phyloP scores from a whole-genome alignment of 306 rosid genomes.

The Aeschynomene evenia region DNA sequence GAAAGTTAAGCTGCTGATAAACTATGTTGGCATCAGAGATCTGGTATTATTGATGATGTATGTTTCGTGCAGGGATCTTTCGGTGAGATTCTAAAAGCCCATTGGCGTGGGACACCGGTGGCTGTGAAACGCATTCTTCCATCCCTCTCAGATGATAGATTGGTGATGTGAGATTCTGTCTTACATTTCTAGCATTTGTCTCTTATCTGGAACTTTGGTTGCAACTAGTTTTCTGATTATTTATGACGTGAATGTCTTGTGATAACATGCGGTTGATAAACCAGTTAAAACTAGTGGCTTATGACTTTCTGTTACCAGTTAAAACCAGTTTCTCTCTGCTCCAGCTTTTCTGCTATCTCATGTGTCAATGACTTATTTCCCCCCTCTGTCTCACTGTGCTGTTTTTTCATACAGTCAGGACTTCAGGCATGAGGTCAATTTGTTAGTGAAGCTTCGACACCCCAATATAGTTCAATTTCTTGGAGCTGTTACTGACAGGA shows the following conservation, averaged over 20 bases:
- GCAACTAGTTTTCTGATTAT: neutral
- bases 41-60: slow-evolving; percentile 6
- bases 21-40: slow-evolving; percentile 1
- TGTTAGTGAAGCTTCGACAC: slow-evolving; percentile 98
- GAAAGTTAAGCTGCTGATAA: neutral
- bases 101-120: slow-evolving; percentile 99
- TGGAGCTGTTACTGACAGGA: slow-evolving; percentile 98
- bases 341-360: slow-evolving; percentile 6
- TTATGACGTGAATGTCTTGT: slow-evolving; percentile 6
- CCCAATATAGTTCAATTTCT: slow-evolving; percentile 98
- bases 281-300: slow-evolving; percentile 4
- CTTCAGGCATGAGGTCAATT: slow-evolving; percentile 91
- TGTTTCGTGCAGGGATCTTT: slow-evolving; percentile 80
- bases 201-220: slow-evolving; percentile 2
- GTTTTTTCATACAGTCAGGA: slow-evolving; percentile 67
- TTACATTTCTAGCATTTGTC: slow-evolving; percentile 15
- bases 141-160: slow-evolving; percentile 92
- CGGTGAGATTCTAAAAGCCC: slow-evolving; percentile 92
- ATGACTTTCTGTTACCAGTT: neutral
- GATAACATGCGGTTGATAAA: slow-evolving; percentile 13
- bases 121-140: slow-evolving; percentile 98
- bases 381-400: neutral
- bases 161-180: slow-evolving; percentile 77
- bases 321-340: slow-evolving; percentile 1
- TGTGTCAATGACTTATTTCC: slow-evolving; percentile 4